Base-by-base conservation (phyloP, 176 grass and related monocot species). In the Hsuehochloa calcarea region DNA sequence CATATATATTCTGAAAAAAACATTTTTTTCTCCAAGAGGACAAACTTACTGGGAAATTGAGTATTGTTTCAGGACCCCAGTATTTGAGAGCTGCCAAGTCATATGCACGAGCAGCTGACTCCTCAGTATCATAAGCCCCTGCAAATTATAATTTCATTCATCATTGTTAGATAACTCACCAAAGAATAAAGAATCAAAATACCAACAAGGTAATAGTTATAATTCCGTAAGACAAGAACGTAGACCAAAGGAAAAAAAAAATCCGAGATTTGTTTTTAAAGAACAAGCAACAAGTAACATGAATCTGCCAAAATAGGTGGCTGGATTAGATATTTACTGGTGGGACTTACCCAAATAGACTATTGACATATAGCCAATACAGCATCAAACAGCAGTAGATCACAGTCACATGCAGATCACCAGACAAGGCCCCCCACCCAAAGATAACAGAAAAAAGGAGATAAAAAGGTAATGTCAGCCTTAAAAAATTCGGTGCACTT, bases 121-220 rank as follows among this genome's bases (percentile, higher is more conserved):
- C 90, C 85, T 99, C 97, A 9, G 55, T 92, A 66, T 94, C 93
- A 85, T 96, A 99, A 79, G 97, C 97, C 82, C 97, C 97, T 99
- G 70, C 20, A 88, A 80, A 50, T 23, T 46, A 78, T 20, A 20
- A 87, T 35, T 5, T 13, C 4, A 61, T 25, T 63, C 44, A 75
- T 3, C 35, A 27, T 43, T 6, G 29, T 54, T n/a, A 61, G n/a
- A 51, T 17, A 51, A 80, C 2, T 52, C 46, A 54, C 25, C 17
- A 75, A 45, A 65, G 20, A 40, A 23, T 17, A 1, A 56, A 3
- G 11, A 25, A 35, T 2, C 27, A 1, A 49, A 74, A 22, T 40
- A 65, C 41, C 71, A 66, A 51, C 70, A 52, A 13, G 27, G 7
- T 52, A 39, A 37, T 25, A 74, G 26, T 65, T 26, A 26, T 3